Conservation (phyloP, 2,329 filamentous ascomycete species). For the Neodidymelliopsis sp. region DNA sequence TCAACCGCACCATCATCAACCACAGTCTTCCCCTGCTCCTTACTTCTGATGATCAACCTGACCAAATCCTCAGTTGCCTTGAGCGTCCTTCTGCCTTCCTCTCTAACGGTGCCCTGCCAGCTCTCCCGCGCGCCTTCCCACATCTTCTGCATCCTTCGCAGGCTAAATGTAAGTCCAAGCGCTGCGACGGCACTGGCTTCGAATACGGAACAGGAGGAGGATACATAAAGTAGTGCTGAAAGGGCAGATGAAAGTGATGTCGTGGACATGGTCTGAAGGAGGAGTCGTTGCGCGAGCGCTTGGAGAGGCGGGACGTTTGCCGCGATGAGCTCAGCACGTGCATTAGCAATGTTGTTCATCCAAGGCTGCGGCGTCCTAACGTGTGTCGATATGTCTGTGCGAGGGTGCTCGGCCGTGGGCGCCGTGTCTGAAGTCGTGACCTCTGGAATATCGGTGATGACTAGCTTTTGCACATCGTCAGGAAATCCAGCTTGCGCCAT, state of each 20-base stretch:
- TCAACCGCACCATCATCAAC: conserved; percentile 48
- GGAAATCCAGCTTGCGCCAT: conserved; percentile 70
- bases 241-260: conserved; percentile 65
- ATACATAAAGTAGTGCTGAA: conserved; percentile 63
- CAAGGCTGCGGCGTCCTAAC: conserved; percentile 59
- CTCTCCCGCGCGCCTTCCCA: conserved; percentile 63
- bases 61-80: conserved; percentile 61
- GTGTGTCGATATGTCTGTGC: conserved; percentile 34
- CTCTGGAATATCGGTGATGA: conserved; percentile 17
- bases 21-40: conserved; percentile 45
- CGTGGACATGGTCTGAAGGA: conserved; percentile 77
- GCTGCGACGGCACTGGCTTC: conserved; percentile 67
- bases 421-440: conserved; percentile 27
- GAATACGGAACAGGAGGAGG: conserved; percentile 60
- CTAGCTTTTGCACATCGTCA: conserved; percentile 24
- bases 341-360: conserved; percentile 77
- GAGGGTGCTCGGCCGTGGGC: conserved; percentile 26
- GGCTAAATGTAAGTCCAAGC: conserved; percentile 64
- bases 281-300: conserved; percentile 56
- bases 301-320: conserved; percentile 55
- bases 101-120: conserved; percentile 62
- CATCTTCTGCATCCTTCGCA: conserved; percentile 64
- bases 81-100: conserved; percentile 65
- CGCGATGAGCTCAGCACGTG: conserved; percentile 61
- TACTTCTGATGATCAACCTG: conserved; percentile 55